Conservation (phyloP, 805 yeast genomes). For the Kuraishia capsulata region DNA sequence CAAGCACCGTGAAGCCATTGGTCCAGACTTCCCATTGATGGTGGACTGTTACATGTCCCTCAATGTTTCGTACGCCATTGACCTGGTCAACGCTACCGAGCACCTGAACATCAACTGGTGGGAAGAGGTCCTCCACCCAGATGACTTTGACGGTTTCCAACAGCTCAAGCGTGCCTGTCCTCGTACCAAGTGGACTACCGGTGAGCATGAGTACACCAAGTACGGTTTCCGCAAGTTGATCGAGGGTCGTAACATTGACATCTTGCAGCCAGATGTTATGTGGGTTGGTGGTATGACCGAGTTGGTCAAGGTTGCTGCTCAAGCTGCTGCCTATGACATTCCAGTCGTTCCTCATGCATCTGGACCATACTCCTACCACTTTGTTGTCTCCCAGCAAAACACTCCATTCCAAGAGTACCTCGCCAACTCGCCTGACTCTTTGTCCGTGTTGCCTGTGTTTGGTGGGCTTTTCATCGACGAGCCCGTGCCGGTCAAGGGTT, state of each 20-base stretch:
- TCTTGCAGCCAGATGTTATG: conserved; percentile 44
- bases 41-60: conserved; percentile 46
- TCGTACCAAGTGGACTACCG: conserved; percentile 39
- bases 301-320: conserved; percentile 33
- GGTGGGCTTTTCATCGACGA: conserved; percentile 37
- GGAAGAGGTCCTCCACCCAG: conserved; percentile 44
- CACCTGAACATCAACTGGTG: conserved; percentile 43
- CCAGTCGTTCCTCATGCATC: conserved; percentile 47
- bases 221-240: conserved; percentile 42
- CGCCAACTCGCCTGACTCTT: conserved; percentile 40
- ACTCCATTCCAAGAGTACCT: conserved; percentile 45
- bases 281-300: conserved; percentile 48
- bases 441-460: conserved; percentile 34
- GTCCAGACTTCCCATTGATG: conserved; percentile 44
- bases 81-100: conserved; percentile 31
- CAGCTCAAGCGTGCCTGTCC: conserved; percentile 37
- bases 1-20: conserved; percentile 34
- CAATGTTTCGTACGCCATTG: conserved; percentile 37
- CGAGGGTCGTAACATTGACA: conserved; percentile 38
- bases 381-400: conserved; percentile 37
- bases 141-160: conserved; percentile 39
- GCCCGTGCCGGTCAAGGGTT: conserved; percentile 36
- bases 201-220: conserved; percentile 43
- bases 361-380: conserved; percentile 45
- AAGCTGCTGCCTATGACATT: conserved; percentile 43